phyloP scores from a whole-genome alignment of 2,329 filamentous ascomycete genomes.

The Sordariomycetes sp. region DNA sequence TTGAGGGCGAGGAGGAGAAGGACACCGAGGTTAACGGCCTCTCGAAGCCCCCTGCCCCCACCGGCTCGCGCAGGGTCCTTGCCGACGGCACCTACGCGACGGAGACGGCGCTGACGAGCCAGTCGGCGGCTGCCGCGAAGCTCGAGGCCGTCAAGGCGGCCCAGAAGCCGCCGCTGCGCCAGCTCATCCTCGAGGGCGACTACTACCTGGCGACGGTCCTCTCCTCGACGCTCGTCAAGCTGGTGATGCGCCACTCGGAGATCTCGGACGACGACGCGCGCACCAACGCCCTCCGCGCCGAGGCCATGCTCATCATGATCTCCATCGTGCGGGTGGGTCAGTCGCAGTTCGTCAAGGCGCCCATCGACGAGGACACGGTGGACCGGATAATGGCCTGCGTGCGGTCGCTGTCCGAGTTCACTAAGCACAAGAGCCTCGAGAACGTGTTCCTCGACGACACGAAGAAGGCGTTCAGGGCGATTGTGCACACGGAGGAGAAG shows the following conservation, averaged over 20 bases:
- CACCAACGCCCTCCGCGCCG: constrained; percentile 86
- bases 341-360: constrained; percentile 95
- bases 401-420: constrained; percentile 80
- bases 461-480: constrained; percentile 85
- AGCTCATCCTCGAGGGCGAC: constrained; percentile 92
- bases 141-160: constrained; percentile 94
- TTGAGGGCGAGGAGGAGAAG: constrained; percentile 51
- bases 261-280: constrained; percentile 76
- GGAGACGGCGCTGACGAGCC: constrained; percentile 87
- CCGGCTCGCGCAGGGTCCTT: constrained; percentile 79
- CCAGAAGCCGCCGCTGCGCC: constrained; percentile 86
- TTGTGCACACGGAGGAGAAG: constrained; percentile 96
- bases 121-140: constrained; percentile 78
- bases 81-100: constrained; percentile 97
- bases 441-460: constrained; percentile 91
- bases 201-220: constrained; percentile 92
- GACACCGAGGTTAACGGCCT: constrained; percentile 62
- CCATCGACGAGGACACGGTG: constrained; percentile 96
- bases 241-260: constrained; percentile 94
- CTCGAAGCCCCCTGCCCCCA: constrained; percentile 59
- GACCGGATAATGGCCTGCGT: constrained; percentile 98
- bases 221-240: constrained; percentile 90
- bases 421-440: constrained; percentile 80
- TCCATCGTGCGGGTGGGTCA: constrained; percentile 96
- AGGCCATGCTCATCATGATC: constrained; percentile 99